phyloP scores from a whole-genome alignment of 2,329 filamentous ascomycete genomes.

The Emericellopsis cladophorae region DNA sequence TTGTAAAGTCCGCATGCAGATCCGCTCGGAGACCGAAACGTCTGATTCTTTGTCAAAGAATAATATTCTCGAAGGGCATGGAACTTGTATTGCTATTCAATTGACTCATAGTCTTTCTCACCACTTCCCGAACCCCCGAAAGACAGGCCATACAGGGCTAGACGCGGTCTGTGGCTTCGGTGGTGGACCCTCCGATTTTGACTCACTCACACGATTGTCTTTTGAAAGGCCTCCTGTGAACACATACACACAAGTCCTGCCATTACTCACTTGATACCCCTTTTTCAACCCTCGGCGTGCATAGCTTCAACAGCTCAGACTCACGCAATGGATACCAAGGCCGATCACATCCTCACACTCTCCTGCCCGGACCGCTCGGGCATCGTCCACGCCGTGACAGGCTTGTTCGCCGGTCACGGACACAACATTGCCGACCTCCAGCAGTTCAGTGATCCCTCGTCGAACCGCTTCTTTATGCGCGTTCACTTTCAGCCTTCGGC shows the following conservation, averaged over 20 bases:
- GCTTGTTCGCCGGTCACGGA: slow-evolving; percentile 57
- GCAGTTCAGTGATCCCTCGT: slow-evolving; percentile 67
- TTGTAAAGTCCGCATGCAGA: too few relatives aligned
- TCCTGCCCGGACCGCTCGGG: slow-evolving; percentile 76
- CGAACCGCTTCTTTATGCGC: slow-evolving; percentile 76
- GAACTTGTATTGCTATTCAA: too few relatives aligned
- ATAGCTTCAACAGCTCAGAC: slow-evolving; percentile 3
- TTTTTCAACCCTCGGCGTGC: not conserved
- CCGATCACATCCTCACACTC: slow-evolving; percentile 62
- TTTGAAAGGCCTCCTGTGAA: not conserved
- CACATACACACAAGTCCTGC: too few relatives aligned
- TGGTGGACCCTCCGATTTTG: slow-evolving; percentile 2
- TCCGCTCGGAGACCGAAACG: too few relatives aligned
- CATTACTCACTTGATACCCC: too few relatives aligned
- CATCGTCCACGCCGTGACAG: slow-evolving; percentile 76
- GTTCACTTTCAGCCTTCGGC: slow-evolving; percentile 62
- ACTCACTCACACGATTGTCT: not conserved
- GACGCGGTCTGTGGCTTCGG: not conserved
- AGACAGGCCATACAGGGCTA: not conserved
- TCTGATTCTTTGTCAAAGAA: too few relatives aligned
- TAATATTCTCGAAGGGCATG: too few relatives aligned
- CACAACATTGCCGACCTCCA: slow-evolving; percentile 77
- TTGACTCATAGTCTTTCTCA: too few relatives aligned
- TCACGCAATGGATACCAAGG: not conserved
- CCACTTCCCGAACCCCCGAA: too few relatives aligned